phyloP scores from a whole-genome alignment of 164 flowering plant species.

The Warburgia ugandensis region DNA sequence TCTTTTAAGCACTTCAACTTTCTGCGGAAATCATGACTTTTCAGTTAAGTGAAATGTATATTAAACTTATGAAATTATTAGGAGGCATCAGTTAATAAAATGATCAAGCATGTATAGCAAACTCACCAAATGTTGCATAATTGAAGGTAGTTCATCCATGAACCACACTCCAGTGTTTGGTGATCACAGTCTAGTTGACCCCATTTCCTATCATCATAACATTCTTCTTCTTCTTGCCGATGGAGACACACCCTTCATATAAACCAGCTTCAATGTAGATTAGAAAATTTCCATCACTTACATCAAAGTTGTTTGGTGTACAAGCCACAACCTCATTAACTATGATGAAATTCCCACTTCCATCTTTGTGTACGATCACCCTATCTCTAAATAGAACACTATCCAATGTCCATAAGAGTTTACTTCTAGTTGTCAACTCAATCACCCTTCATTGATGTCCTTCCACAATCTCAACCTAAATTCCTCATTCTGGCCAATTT shows the following conservation, averaged over 20 bases:
- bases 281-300: constrained; percentile 18
- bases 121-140: constrained; percentile 16
- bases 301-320: constrained; percentile 20
- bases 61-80: too few species aligned
- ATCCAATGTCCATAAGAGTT: constrained; percentile 11
- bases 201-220: constrained; percentile 34
- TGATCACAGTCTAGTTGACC: constrained; percentile 26
- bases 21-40: too few species aligned
- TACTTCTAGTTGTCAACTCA: constrained; percentile 14
- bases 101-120: not conserved
- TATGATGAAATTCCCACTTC: constrained; percentile 23
- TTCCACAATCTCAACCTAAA: too few species aligned
- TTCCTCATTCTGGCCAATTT: too few species aligned
- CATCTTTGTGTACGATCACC: constrained; percentile 22
- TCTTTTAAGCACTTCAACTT: too few species aligned
- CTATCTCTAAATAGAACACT: constrained; percentile 6
- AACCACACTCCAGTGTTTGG: constrained; percentile 24
- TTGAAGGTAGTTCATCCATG: constrained; percentile 31
- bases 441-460: too few species aligned
- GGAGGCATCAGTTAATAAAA: not conserved
- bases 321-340: constrained; percentile 25
- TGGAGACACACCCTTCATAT: constrained; percentile 25
- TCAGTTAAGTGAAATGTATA: too few species aligned
- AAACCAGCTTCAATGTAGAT: constrained; percentile 25
- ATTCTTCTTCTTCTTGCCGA: constrained; percentile 20